These are phyloP conservation scores for Fusarium tupiense DNA, from an alignment of 2,329 filamentous ascomycete genomes.

Conservation along the genomic window DNA sequence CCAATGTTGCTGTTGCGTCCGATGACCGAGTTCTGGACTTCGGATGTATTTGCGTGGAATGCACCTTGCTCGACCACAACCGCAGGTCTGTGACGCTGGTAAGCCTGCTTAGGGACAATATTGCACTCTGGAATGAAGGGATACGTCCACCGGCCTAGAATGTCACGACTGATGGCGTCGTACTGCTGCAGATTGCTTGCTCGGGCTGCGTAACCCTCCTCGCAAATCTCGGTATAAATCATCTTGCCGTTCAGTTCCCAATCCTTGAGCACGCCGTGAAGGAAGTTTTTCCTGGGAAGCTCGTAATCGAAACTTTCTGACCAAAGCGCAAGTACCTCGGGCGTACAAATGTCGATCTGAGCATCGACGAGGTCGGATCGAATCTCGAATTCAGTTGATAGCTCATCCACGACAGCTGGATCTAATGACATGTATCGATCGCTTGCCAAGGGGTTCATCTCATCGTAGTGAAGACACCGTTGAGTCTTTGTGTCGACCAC, in stretches of 20 bases:
- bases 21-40: constrained; percentile 77
- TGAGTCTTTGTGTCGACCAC: constrained; percentile 83
- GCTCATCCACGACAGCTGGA: constrained; percentile 77
- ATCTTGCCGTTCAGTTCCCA: constrained; percentile 97
- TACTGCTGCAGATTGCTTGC: constrained; percentile 90
- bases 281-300: constrained; percentile 84
- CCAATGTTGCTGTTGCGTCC: constrained; percentile 81
- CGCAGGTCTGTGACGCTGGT: constrained; percentile 73
- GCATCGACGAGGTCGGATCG: constrained; percentile 91
- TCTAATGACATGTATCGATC: constrained; percentile 78
- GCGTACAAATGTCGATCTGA: constrained; percentile 96
- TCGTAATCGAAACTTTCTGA: constrained; percentile 99
- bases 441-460: constrained; percentile 76
- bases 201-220: constrained; percentile 85
- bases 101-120: constrained; percentile 79
- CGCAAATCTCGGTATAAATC: constrained; percentile 89
- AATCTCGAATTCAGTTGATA: constrained; percentile 79
- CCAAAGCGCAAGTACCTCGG: constrained; percentile 93
- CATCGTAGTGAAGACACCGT: constrained; percentile 92
- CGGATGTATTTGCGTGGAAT: constrained; percentile 75
- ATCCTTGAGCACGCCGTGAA: constrained; percentile 94
- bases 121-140: constrained; percentile 92
- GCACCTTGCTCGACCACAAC: constrained; percentile 84
- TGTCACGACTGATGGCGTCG: constrained; percentile 85
- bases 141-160: constrained; percentile 88